These are phyloP conservation scores for Boletus tomentosulus DNA, from an alignment of 768 basidiomycete genomes.

Conservation along the genomic window DNA sequence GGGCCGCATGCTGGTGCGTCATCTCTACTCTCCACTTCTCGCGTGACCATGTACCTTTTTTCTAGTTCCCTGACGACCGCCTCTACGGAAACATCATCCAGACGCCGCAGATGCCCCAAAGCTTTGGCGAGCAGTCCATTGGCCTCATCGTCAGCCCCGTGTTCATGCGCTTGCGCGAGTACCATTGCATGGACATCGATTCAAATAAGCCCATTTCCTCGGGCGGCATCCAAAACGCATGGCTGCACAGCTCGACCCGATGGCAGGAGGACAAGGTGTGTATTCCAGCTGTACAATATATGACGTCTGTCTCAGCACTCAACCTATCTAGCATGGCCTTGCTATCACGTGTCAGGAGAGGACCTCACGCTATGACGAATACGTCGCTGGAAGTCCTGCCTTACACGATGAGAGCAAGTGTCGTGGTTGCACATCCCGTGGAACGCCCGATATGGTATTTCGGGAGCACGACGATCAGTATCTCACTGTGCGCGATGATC, in stretches of 20 bases:
- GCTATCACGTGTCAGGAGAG: constrained; percentile 20
- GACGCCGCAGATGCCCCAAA: constrained; percentile 18
- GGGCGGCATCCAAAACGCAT: constrained; percentile 41
- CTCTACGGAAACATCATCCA: constrained; percentile 20
- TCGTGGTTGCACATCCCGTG: constrained; percentile 26
- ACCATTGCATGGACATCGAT: constrained; percentile 38
- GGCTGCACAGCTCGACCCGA: constrained; percentile 30
- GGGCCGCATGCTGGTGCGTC: constrained; percentile 59
- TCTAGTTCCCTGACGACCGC: constrained; percentile 20
- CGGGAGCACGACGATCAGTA: constrained; percentile 23
- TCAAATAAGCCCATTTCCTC: constrained; percentile 32
- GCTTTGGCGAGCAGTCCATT: constrained; percentile 34
- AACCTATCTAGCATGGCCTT: constrained; percentile 17
- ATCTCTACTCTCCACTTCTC: not conserved
- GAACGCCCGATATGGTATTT: constrained; percentile 26
- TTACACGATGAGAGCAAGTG: constrained; percentile 43
- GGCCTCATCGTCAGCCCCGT: constrained; percentile 45
- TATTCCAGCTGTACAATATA: not conserved
- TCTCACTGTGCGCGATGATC: constrained; percentile 20
- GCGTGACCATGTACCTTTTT: not conserved
- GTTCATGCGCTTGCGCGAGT: constrained; percentile 58
- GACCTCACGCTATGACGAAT: constrained; percentile 40
- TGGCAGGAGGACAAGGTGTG: constrained; percentile 24
- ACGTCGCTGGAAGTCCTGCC: constrained; percentile 33
- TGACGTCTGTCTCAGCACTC: constrained; percentile 2